Base-by-base conservation (phyloP, 306 rosid genomes). In the Clitoria ternatea region DNA sequence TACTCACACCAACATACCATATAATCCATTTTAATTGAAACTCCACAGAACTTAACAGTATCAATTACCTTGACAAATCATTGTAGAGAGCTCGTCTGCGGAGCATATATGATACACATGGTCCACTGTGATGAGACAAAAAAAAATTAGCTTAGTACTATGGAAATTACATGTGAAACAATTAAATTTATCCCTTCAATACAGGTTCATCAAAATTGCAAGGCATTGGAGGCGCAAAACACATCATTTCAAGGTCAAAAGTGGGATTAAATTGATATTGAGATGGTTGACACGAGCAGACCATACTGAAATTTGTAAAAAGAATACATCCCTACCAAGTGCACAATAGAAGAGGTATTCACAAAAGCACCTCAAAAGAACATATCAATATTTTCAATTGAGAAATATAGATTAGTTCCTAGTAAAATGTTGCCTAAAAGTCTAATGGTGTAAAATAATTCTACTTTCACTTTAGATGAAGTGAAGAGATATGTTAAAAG, bases 1-100 rank as follows among this genome's bases (percentile, higher is more conserved):
- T n/a, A n/a, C n/a, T 44, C 26, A 33, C n/a, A 35, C 37, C 49
- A 50, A 20, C 17, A 30, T 32, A 59, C 1, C 4, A 78, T 7
- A 15, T 30, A 18, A 11, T 19, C 48, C 61, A 77, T 5, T 19
- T 42, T 18, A 12, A n/a, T n/a, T n/a, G 56, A 40, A 30, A 30
- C 20, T 15, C 12, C 30, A 24, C 44, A 65, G 57, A 36, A 73
- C 67, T 4, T 15, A 4, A 20, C 65, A 50, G 5, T 27, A 69
- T 15, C 61, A 40, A 23, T 57, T 85, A 91, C 97, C 96, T 88
- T 73, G 97, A 85, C 96, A 91, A 86, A 66, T 91, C 91, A 83
- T 85, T 52, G 40, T 91, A 88, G 61, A 91, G 87, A 65, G 97
- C 97, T 74, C 97, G 77, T 82, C 85, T 85, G 76, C 97, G 92